A percentile compares a stretch with the other conserved stretches of the same genome.
These are phyloP conservation scores for Saccharomycopsis fermentans DNA, from an alignment of 805 yeast genomes.

Conservation along the genomic window DNA sequence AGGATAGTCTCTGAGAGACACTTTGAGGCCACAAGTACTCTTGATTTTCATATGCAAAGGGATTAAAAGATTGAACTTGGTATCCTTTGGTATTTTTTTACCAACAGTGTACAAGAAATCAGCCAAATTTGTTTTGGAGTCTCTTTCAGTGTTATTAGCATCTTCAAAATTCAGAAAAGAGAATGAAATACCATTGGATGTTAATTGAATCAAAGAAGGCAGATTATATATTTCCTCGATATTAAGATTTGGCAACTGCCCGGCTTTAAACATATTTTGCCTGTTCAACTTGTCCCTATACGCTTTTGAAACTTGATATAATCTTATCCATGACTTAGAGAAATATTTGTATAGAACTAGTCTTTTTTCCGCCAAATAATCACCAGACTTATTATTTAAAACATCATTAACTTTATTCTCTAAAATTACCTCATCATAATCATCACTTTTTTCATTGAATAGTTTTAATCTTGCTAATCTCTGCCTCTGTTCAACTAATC, in stretches of 20 bases:
- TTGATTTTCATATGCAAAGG: slow-evolving; percentile 37
- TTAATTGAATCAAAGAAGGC: slow-evolving; percentile 6
- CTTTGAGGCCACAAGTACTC: slow-evolving; percentile 33
- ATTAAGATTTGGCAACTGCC: neutral
- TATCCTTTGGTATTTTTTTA: slow-evolving; percentile 43
- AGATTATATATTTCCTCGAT: slow-evolving; percentile 1
- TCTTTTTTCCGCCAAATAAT: slow-evolving; percentile 24
- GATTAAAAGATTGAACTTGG: slow-evolving; percentile 43
- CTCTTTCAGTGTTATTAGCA: neutral
- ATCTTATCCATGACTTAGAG: slow-evolving; percentile 32
- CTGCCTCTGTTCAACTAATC: slow-evolving; percentile 44
- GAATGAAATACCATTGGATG: neutral
- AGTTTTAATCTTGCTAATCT: slow-evolving; percentile 32
- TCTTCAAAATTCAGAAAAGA: slow-evolving; percentile 2
- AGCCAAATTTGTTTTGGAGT: slow-evolving; percentile 15
- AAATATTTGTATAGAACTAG: slow-evolving; percentile 25
- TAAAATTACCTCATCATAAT: neutral
- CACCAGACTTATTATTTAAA: neutral
- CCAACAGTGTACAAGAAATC: slow-evolving; percentile 33
- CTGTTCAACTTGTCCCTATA: slow-evolving; percentile 2
- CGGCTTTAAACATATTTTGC: neutral
- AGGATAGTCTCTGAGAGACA: slow-evolving; percentile 45
- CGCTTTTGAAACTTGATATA: slow-evolving; percentile 24
- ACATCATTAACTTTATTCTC: neutral
- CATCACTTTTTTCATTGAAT: slow-evolving; percentile 19